These are phyloP conservation scores for Ascomycota sp. DNA, from an alignment of 2,329 filamentous ascomycete genomes.

Conservation along the genomic window DNA sequence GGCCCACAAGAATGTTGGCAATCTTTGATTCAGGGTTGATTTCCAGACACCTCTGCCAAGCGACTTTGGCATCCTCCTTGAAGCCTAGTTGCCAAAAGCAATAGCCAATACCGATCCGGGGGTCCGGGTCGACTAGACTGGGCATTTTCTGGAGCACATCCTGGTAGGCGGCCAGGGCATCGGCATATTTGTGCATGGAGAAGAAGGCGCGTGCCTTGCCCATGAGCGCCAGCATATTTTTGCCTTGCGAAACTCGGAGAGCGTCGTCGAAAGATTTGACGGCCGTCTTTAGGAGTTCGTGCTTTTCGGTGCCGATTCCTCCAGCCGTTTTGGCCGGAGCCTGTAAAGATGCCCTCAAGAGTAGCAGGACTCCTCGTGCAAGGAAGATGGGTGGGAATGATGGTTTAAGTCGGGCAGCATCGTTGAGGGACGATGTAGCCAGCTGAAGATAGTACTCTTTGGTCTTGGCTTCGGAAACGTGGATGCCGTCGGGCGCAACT, in stretches of 20 bases:
- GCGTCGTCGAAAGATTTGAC: constrained; percentile 92
- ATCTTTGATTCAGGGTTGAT: constrained; percentile 69
- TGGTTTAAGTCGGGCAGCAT: constrained; percentile 85
- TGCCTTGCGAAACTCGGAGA: constrained; percentile 60
- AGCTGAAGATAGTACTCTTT: constrained; percentile 86
- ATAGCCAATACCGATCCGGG: constrained; percentile 85
- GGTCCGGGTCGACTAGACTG: constrained; percentile 76
- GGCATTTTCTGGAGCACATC: constrained; percentile 72
- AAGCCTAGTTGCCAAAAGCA: constrained; percentile 94
- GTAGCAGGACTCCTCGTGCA: constrained; percentile 71
- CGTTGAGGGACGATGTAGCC: constrained; percentile 82
- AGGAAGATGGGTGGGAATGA: constrained; percentile 81
- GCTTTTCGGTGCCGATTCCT: constrained; percentile 49
- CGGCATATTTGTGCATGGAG: constrained; percentile 67
- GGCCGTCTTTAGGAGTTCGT: constrained; percentile 65
- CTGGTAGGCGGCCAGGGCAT: constrained; percentile 72
- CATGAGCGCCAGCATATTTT: constrained; percentile 81
- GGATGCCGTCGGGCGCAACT: constrained; percentile 38
- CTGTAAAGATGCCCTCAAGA: constrained; percentile 72
- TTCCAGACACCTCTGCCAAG: constrained; percentile 77
- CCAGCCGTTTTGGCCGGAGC: constrained; percentile 48
- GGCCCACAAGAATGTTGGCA: constrained; percentile 72
- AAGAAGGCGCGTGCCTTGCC: constrained; percentile 77
- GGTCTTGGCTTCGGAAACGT: constrained; percentile 56
- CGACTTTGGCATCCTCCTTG: constrained; percentile 76